Evolutionary conservation across 176 grass and related monocot species (phyloP), one percentile per base, ranked within the genome.

Genomic region (Otatea glauca): DNA sequence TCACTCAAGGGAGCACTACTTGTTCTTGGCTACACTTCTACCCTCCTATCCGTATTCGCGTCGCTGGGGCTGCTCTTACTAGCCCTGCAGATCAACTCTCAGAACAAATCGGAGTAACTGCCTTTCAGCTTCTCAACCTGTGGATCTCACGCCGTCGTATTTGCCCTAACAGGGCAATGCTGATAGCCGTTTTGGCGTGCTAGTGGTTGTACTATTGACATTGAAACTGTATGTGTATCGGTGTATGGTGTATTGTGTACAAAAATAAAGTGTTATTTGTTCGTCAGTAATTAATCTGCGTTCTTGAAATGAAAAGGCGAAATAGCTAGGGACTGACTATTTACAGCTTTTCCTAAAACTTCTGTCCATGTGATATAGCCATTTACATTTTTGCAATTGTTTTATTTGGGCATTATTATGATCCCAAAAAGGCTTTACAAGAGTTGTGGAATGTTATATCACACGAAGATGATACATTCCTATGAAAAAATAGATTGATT

Each of bases 1-100:
- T 87, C 96, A 15, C 93, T 98, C 74, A 87, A 79, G 80, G 88
- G 88, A 44, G 62, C 93, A 50, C 89, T 95, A 70, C 91, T 95
- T 72, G 83, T 74, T 53, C 75, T 98, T 29, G 85, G 83, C 81
- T 98, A 95, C 68, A 83, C 91, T 0, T 93, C 89, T 0, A 81
- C 96, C 0, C 16, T 86, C 25, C 67, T 98, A 29, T 95, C 96
- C 12, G 84, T 62, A 35, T 27, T 76, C 56, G 1, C 87, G 7
- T 77, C 96, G 4, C 12, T 84, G 23, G 96, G 89, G 65, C 77
- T 98, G 71, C 32, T 98, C 17, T 67, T 93, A 20, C 83, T 95
- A 27, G 93, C 76, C 7, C 90, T 85, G 60, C 87, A 83, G 89
- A 42, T 98, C n/a, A 87, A 71, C 77, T 82, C 92, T 32, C 91